A percentile compares a stretch with the other conserved stretches of the same genome.
phyloP scores from a whole-genome alignment of 495 filamentous ascomycete genomes.

The Xylaria longipes region DNA sequence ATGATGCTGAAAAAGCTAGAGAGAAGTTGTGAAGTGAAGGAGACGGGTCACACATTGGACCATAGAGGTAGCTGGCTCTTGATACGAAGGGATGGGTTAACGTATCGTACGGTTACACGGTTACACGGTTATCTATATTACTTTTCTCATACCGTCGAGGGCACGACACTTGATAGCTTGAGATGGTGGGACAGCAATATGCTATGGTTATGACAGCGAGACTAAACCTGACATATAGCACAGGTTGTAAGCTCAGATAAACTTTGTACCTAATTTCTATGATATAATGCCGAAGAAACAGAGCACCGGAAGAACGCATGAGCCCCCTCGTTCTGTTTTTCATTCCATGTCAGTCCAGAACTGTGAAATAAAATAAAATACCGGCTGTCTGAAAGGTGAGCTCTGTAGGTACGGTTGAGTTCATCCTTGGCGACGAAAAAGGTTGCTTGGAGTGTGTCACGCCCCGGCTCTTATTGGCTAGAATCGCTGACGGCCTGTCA shows the following conservation, averaged over 20 bases:
- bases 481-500: not conserved
- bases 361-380: not conserved
- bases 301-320: not conserved
- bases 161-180: not conserved
- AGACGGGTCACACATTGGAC: not conserved
- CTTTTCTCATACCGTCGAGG: not conserved
- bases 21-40: not conserved
- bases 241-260: not conserved
- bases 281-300: not conserved
- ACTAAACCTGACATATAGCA: not conserved
- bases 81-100: not conserved
- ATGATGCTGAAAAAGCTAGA: not conserved
- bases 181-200: not conserved
- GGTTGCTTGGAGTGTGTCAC: slow-evolving; percentile 22
- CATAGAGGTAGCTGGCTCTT: not conserved
- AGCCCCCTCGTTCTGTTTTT: not conserved
- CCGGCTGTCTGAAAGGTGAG: not conserved
- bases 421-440: slow-evolving; percentile 12
- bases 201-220: not conserved
- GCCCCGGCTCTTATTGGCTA: slow-evolving; percentile 23
- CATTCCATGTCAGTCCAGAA: not conserved
- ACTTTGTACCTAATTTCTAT: too few relatives aligned
- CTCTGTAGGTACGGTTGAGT: not conserved
- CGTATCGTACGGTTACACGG: not conserved
- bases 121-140: not conserved